Evolutionary conservation across 75 land plant species (phyloP).

Genomic region (Sequoiadendron giganteum): DNA sequence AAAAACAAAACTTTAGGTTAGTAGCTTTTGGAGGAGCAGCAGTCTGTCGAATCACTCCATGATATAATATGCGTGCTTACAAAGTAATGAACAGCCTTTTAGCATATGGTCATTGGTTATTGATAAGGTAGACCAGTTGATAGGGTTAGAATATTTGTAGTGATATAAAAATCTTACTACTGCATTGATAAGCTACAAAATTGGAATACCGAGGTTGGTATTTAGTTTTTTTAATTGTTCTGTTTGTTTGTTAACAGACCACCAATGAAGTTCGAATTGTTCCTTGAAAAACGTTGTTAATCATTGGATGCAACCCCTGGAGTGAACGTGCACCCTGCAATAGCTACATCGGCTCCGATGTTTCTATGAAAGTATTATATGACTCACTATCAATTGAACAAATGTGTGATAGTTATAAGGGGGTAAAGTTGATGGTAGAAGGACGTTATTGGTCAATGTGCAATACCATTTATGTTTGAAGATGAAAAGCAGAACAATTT

Average conservation of each 20-base stretch:
- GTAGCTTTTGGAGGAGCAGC: no score
- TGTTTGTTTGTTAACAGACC: not conserved
- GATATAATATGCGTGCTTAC: not conserved
- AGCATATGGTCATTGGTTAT: not conserved
- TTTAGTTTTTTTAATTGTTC: not conserved
- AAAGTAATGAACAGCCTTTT: not conserved
- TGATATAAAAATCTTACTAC: no score
- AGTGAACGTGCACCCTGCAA: not conserved
- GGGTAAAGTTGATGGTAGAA: no score
- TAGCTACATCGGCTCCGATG: not conserved
- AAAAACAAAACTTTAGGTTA: no score
- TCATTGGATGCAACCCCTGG: not conserved
- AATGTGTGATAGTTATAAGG: no score
- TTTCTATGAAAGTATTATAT: not conserved
- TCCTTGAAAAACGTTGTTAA: no score
- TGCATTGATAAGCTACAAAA: not conserved
- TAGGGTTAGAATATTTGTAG: not conserved
- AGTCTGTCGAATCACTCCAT: no score
- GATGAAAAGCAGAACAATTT: no score
- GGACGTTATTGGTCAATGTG: no score
- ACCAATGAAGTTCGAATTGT: not conserved
- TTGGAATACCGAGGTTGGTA: not conserved
- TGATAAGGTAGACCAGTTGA: not conserved
- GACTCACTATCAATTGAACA: no score
- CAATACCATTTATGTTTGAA: no score